Percentiles rank a stretch among this genome's conserved stretches.
Conservation (phyloP, 805 yeast species). For the Saccharomycopsis javanensis region DNA sequence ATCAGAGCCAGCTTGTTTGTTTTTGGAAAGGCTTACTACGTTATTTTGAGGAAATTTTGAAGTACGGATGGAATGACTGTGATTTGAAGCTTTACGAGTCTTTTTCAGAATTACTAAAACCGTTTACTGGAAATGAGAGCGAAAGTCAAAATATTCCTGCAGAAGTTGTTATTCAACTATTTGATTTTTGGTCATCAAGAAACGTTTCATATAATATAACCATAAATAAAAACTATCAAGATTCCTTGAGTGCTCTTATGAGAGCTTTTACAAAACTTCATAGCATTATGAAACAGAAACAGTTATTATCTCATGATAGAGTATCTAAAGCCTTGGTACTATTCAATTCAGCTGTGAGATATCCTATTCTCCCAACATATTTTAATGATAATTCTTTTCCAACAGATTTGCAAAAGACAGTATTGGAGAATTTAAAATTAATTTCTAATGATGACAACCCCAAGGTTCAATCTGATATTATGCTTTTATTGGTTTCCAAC, state of each 20-base stretch:
- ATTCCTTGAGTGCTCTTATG: constrained; percentile 47
- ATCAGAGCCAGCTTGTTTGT: constrained; percentile 20
- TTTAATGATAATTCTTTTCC: constrained; percentile 45
- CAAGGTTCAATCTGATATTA: constrained; percentile 34
- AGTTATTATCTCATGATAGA: constrained; percentile 22
- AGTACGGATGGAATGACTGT: constrained; percentile 39
- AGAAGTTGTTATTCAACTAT: constrained; percentile 32
- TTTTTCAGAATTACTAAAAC: constrained; percentile 37
- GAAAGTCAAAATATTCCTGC: constrained; percentile 23
- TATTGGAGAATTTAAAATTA: constrained; percentile 39
- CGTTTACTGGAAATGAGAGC: constrained; percentile 22
- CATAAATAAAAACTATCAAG: constrained; percentile 40
- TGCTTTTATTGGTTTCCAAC: constrained; percentile 46
- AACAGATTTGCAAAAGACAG: constrained; percentile 54
- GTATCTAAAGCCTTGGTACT: constrained; percentile 45
- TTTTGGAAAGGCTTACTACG: constrained; percentile 52
- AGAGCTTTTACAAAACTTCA: constrained; percentile 43
- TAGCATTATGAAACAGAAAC: constrained; percentile 25
- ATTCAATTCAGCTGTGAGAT: constrained; percentile 57
- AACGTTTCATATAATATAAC: constrained; percentile 36
- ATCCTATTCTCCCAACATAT: constrained; percentile 59
- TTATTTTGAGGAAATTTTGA: constrained; percentile 37
- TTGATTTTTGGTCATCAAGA: constrained; percentile 41
- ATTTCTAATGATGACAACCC: constrained; percentile 25
- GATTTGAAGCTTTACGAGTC: constrained; percentile 48